Percentiles rank a stretch among this genome's conserved stretches.
Conservation (phyloP, 768 basidiomycete species). For the Jaapia argillacea region DNA sequence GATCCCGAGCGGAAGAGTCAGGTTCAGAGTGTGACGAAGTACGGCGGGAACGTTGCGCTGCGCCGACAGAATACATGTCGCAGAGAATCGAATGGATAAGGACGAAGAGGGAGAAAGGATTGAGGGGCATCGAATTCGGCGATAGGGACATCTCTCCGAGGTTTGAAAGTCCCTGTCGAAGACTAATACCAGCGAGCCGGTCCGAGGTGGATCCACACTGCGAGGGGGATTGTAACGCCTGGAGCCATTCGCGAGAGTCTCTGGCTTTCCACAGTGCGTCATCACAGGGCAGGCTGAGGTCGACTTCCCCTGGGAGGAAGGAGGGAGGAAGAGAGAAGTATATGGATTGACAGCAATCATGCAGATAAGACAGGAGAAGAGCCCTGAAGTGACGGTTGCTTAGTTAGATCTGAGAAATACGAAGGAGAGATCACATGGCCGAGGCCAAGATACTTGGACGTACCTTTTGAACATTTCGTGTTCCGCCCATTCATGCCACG, state of each 20-base stretch:
- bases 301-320: constrained; percentile 33
- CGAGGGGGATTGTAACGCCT: constrained; percentile 27
- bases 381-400: no score
- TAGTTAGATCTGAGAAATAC: background rate
- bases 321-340: constrained; percentile 36
- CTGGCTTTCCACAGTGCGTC: constrained; percentile 37
- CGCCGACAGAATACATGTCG: constrained; percentile 6
- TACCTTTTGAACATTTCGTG: constrained; percentile 45
- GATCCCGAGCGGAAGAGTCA: background rate
- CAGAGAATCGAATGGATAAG: constrained; percentile 15
- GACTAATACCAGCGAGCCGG: constrained; percentile 7
- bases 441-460: constrained; percentile 6
- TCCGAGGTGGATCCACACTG: constrained; percentile 5
- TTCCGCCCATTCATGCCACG: constrained; percentile 42
- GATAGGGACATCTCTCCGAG: constrained; percentile 8
- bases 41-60: background rate
- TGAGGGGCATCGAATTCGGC: constrained; percentile 2
- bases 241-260: constrained; percentile 36
- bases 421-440: no score
- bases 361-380: constrained; percentile 31
- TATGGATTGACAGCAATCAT: constrained; percentile 39
- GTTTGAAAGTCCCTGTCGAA: constrained; percentile 6
- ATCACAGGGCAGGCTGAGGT: constrained; percentile 39
- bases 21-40: constrained; percentile 1
- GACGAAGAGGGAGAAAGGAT: constrained; percentile 13